A percentile compares a stretch with the other conserved stretches of the same genome.
phyloP scores from a whole-genome alignment of 1,284 basidiomycete species.

The Golubevia pallescens region DNA sequence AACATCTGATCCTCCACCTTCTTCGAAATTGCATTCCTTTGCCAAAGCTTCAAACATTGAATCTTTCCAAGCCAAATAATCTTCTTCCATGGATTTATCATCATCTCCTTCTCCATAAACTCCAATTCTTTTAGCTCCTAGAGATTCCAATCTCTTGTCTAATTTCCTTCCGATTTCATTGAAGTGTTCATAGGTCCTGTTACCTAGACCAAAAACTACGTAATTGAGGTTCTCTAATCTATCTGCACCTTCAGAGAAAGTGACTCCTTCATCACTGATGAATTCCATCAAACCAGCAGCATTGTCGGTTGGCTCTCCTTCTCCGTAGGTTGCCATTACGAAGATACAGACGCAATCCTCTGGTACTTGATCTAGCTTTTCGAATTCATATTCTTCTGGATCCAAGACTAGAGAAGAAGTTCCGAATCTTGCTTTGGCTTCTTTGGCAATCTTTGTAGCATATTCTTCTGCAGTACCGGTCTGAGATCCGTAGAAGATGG shows the following conservation, averaged over 20 bases:
- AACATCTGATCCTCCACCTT: conserved; percentile 93
- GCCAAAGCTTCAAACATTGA: conserved; percentile 91
- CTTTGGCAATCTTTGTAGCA: conserved; percentile 59
- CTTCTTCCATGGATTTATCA: conserved; percentile 99
- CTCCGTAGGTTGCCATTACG: conserved; percentile 96
- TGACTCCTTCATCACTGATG: conserved; percentile 81
- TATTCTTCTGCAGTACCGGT: conserved; percentile 63
- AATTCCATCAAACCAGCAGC: conserved; percentile 94
- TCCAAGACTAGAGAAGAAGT: conserved; percentile 58
- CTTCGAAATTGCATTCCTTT: conserved; percentile 81
- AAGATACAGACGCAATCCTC: conserved; percentile 86
- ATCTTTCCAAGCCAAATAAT: conserved; percentile 99
- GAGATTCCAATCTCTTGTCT: conserved; percentile 76
- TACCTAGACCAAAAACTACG: conserved; percentile 92
- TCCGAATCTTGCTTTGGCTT: conserved; percentile 61
- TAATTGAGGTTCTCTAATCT: conserved; percentile 87
- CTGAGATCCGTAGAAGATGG: conserved; percentile 61
- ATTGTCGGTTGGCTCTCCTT: conserved; percentile 98
- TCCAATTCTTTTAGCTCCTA: conserved; percentile 86
- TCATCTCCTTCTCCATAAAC: conserved; percentile 95
- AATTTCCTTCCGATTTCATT: conserved; percentile 84
- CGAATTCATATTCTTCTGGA: conserved; percentile 79
- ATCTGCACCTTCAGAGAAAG: conserved; percentile 80
- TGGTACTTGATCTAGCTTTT: conserved; percentile 88
- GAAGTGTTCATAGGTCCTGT: conserved; percentile 81